Percentiles rank a stretch among this genome's conserved stretches.
Conservation (phyloP, 805 yeast species). For the Saccharomycopsis amapae region DNA sequence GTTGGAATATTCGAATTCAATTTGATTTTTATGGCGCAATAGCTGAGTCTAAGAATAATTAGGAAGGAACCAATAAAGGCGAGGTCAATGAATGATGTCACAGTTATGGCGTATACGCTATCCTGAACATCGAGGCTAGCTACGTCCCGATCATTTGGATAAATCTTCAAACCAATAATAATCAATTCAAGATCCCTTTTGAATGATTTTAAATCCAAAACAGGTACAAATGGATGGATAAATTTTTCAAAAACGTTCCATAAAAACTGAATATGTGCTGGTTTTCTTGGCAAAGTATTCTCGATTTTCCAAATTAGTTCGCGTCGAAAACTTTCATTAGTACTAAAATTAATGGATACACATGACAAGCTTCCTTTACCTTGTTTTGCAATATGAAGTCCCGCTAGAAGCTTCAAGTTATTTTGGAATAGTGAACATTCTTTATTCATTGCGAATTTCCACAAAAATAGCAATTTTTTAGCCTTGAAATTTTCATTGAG, state of each 20-base stretch:
- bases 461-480: slow-evolving; percentile 3
- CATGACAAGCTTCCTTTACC: no score
- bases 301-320: no score
- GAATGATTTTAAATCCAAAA: slow-evolving; percentile 8
- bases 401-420: background rate
- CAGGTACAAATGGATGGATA: slow-evolving; percentile 18
- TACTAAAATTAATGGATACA: no score
- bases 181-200: slow-evolving; percentile 11
- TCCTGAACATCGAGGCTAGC: background rate
- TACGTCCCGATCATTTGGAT: background rate
- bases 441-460: background rate
- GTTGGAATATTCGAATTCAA: slow-evolving; percentile 2
- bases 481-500: slow-evolving; percentile 16
- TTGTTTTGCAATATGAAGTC: background rate
- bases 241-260: slow-evolving; percentile 13
- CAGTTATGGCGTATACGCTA: background rate
- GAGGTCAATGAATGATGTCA: slow-evolving; percentile 10
- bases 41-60: slow-evolving; percentile 12
- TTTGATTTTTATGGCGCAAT: slow-evolving; percentile 15
- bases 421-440: slow-evolving; percentile 1
- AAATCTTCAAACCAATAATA: slow-evolving; percentile 13
- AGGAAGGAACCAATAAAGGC: slow-evolving; percentile 10
- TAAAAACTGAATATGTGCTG: slow-evolving; percentile 6
- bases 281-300: no score
- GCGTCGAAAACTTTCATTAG: no score